A percentile compares a stretch with the other conserved stretches of the same genome.
Conservation (phyloP, 306 rosid genomes). For the Trifolium repens region DNA sequence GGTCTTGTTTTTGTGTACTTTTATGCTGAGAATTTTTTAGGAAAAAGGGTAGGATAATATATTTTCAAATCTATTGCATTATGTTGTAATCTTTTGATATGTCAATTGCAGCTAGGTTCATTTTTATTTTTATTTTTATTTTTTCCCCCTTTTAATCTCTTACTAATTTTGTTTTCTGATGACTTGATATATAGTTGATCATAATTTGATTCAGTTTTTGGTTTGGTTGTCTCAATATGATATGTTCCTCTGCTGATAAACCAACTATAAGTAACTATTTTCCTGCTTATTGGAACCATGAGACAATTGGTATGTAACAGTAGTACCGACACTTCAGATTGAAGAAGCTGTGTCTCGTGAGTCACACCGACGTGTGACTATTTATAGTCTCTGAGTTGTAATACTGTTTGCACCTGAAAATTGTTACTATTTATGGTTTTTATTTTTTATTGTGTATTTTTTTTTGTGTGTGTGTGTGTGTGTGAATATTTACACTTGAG, state of each 20-base stretch:
- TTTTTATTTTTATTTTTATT: not conserved
- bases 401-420: not conserved
- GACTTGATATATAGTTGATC: constrained; percentile 33
- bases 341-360: not conserved
- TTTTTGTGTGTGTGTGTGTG: not conserved
- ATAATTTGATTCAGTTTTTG: constrained; percentile 21
- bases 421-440: constrained; percentile 5
- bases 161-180: constrained; percentile 6
- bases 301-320: not conserved
- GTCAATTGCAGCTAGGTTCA: not conserved
- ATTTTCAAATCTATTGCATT: constrained; percentile 43
- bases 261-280: constrained; percentile 15
- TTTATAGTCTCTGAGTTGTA: constrained; percentile 5
- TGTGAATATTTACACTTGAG: not conserved
- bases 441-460: not conserved
- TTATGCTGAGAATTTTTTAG: constrained; percentile 37
- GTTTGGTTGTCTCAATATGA: not conserved
- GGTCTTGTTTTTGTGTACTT: constrained; percentile 7
- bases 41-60: constrained; percentile 2
- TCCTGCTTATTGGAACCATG: constrained; percentile 25
- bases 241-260: not conserved
- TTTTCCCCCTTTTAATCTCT: not conserved
- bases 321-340: not conserved
- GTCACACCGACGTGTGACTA: not conserved
- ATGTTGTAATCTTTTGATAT: constrained; percentile 21